Base-by-base conservation (phyloP, 2,329 filamentous ascomycete genomes). In the Aspergillus melleus region DNA sequence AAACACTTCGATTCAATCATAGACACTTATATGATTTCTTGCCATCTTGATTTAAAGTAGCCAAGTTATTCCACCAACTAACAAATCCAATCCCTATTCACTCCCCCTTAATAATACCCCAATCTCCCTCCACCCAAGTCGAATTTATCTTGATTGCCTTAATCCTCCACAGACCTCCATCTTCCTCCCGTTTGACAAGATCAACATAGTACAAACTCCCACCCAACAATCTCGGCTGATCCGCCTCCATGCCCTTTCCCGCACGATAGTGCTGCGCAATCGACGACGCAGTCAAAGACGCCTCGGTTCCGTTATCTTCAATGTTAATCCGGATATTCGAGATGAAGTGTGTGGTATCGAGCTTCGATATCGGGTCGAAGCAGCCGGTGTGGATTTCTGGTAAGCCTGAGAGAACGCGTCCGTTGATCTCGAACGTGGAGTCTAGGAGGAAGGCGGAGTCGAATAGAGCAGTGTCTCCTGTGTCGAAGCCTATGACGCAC, bases 141-240 rank as follows among this genome's bases (percentile, higher is more conserved):
- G 69, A 32, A 47, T 75, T 64, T 44, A 74, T 52, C 24, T 58
- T 64, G 64, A 64, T 74, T 19, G 66, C 62, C 65, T 68, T 70
- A 19, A 73, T 70, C 68, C 72, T 77, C 76, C 75, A 77, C 57
- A 73, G 24, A 10, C 68, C 70, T 10, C 68, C 70, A 30, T 69
- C 69, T 5, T 8, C 51, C 19, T 64, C 62, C 64, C 73, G 70
- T 60, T 61, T 68, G 4, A 73, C 64, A 19, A 76, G 32, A 55
- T 75, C 72, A 12, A 73, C 22, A 19, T 46, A 67, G 58, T 77
- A 78, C 53, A 62, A 30, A 11, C 61, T 49, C 5, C 70, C 73
- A 16, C 58, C 67, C 57, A 72, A 46, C 19, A 70, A 69, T 32
- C 64, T 64, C 20, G 62, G 52, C 2, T 62, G 64, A 52, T 58